Evolutionary conservation across 2,329 filamentous ascomycete species (phyloP).

Genomic region (Pseudogymnoascus sp.): DNA sequence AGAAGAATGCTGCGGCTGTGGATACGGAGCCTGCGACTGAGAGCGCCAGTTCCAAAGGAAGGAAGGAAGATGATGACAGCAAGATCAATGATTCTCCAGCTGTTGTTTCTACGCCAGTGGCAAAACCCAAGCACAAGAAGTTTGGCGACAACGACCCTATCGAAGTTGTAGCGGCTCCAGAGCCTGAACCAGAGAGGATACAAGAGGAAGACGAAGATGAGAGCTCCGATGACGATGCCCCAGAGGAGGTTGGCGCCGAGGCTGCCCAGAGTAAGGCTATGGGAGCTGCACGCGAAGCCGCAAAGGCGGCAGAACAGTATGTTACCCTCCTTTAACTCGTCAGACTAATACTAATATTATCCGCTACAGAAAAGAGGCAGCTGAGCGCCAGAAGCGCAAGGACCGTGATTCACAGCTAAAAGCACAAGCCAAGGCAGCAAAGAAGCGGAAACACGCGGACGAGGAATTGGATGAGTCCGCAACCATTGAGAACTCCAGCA

Average conservation of each 20-base stretch:
- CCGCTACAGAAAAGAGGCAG: constrained; percentile 20
- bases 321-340: neutral
- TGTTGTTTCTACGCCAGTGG: neutral
- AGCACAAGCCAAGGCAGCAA: constrained; percentile 21
- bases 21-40: neutral
- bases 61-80: neutral
- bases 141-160: constrained; percentile 22
- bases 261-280: constrained; percentile 20
- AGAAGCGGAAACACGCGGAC: constrained; percentile 20
- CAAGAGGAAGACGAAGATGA: neutral
- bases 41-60: neutral
- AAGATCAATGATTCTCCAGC: neutral
- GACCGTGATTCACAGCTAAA: constrained; percentile 23
- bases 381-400: constrained; percentile 25
- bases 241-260: constrained; percentile 24
- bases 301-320: constrained; percentile 25
- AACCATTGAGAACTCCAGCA: neutral
- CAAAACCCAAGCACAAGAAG: constrained; percentile 19
- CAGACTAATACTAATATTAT: constrained; percentile 11
- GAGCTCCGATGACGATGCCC: constrained; percentile 26
- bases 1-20: neutral
- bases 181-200: constrained; percentile 7
- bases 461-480: constrained; percentile 3
- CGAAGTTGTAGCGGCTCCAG: constrained; percentile 14
- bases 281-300: constrained; percentile 20